These are phyloP conservation scores for Coprinellus micaceus DNA, from an alignment of 768 basidiomycete genomes.

Conservation along the genomic window DNA sequence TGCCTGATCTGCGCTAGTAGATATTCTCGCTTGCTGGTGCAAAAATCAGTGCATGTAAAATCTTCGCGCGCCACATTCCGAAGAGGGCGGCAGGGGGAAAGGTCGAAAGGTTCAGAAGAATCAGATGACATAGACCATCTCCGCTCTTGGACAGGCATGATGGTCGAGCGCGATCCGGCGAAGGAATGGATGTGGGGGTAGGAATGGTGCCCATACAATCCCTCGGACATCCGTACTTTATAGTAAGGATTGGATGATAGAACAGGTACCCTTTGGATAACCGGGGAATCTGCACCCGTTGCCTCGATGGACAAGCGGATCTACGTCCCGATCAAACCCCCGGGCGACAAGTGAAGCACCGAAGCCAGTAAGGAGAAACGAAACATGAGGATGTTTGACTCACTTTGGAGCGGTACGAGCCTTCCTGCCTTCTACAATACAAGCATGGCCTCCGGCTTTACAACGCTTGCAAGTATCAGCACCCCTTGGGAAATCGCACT, in stretches of 20 bases:
- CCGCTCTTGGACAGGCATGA: conserved; percentile 6
- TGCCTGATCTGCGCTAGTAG: conserved; percentile 81
- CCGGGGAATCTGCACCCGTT: background rate
- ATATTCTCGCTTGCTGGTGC: conserved; percentile 77
- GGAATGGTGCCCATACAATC: too few relatives aligned
- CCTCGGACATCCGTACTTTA: too few relatives aligned
- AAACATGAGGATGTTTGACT: conserved; percentile 33
- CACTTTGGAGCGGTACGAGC: conserved; percentile 78
- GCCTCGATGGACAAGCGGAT: conserved; percentile 7
- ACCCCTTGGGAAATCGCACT: conserved; percentile 73
- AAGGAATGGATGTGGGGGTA: conserved; percentile 3
- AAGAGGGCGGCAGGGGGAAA: conserved; percentile 20
- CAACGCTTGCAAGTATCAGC: conserved; percentile 80
- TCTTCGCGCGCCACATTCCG: conserved; percentile 27
- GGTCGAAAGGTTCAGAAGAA: conserved; percentile 15
- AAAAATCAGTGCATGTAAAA: conserved; percentile 34
- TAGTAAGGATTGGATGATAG: too few relatives aligned
- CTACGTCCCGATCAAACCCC: too few relatives aligned
- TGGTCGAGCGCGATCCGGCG: conserved; percentile 4
- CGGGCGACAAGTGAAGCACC: too few relatives aligned
- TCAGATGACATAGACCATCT: conserved; percentile 6
- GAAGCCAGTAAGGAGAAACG: conserved; percentile 1
- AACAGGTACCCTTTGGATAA: background rate
- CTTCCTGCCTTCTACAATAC: conserved; percentile 82
- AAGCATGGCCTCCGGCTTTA: conserved; percentile 65